phyloP scores from a whole-genome alignment of 345 rosid species.

The Rhodomyrtus tomentosa region DNA sequence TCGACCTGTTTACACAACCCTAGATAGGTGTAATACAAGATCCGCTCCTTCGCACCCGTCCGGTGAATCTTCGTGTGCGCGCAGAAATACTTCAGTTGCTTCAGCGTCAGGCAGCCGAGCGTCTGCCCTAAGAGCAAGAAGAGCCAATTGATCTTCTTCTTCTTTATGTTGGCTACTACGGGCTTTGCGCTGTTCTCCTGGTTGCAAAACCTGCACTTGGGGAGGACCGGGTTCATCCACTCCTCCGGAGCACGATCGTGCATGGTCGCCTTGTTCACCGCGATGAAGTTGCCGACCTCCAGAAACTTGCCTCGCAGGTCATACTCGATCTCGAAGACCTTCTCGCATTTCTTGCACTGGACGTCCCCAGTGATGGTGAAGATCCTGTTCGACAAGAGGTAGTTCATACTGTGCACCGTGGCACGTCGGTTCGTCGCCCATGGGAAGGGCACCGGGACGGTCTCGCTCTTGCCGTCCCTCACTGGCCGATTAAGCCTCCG shows the following conservation, averaged over 20 bases:
- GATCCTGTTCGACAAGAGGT: slow-evolving; percentile 8
- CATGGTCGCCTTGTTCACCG: slow-evolving; percentile 17
- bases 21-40: slow-evolving; percentile 61
- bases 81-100: slow-evolving; percentile 77
- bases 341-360: slow-evolving; percentile 25
- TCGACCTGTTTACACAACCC: slow-evolving; percentile 60
- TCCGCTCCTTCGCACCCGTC: slow-evolving; percentile 76
- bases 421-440: slow-evolving; percentile 24
- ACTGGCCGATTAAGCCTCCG: background rate
- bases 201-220: slow-evolving; percentile 32
- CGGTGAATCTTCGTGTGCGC: slow-evolving; percentile 66
- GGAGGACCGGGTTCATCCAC: slow-evolving; percentile 45
- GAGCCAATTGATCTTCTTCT: slow-evolving; percentile 66
- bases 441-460: slow-evolving; percentile 10
- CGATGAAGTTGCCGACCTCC: slow-evolving; percentile 23
- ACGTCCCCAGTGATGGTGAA: slow-evolving; percentile 8
- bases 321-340: slow-evolving; percentile 24
- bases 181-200: slow-evolving; percentile 51
- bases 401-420: slow-evolving; percentile 4
- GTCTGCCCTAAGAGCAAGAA: slow-evolving; percentile 67
- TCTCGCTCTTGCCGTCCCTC: slow-evolving; percentile 15
- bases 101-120: slow-evolving; percentile 64
- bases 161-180: background rate
- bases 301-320: slow-evolving; percentile 35
- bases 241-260: slow-evolving; percentile 50